Evolutionary conservation across 192 early-diverging fungal genomes (phyloP).

Genomic region (Podila horticola): DNA sequence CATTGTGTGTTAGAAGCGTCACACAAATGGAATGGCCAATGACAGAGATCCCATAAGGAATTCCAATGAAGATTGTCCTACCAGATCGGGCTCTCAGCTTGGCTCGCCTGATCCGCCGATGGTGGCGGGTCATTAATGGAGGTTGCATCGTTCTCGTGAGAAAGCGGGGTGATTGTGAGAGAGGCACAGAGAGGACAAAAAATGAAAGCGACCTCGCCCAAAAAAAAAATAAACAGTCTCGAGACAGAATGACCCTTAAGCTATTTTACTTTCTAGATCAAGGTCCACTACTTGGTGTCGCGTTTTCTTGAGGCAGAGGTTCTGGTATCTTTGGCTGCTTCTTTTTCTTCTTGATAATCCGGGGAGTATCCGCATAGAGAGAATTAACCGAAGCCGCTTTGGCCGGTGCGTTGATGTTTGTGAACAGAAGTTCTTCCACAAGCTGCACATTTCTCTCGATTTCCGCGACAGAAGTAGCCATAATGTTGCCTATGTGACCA

Average conservation of each 20-base stretch:
- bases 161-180: background rate
- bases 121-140: conserved; percentile 47
- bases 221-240: too few species aligned
- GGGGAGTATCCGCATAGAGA: background rate
- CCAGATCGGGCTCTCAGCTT: conserved; percentile 62
- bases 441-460: conserved; percentile 5
- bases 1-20: background rate
- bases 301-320: too few species aligned
- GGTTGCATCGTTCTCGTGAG: conserved; percentile 27
- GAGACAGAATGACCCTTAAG: too few species aligned
- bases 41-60: too few species aligned
- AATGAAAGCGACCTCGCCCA: background rate
- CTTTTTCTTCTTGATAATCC: background rate
- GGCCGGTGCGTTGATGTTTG: background rate
- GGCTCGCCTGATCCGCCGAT: conserved; percentile 51
- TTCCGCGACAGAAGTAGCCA: background rate
- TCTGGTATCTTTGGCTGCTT: background rate
- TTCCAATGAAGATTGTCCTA: conserved; percentile 11
- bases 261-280: too few species aligned
- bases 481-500: conserved; percentile 24
- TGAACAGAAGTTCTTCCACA: conserved; percentile 7
- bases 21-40: too few species aligned
- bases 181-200: background rate
- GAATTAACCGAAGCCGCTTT: background rate
- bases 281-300: too few species aligned